These are phyloP conservation scores for Aphanoascus verrucosus DNA, from an alignment of 2,329 filamentous ascomycete genomes.

Conservation along the genomic window DNA sequence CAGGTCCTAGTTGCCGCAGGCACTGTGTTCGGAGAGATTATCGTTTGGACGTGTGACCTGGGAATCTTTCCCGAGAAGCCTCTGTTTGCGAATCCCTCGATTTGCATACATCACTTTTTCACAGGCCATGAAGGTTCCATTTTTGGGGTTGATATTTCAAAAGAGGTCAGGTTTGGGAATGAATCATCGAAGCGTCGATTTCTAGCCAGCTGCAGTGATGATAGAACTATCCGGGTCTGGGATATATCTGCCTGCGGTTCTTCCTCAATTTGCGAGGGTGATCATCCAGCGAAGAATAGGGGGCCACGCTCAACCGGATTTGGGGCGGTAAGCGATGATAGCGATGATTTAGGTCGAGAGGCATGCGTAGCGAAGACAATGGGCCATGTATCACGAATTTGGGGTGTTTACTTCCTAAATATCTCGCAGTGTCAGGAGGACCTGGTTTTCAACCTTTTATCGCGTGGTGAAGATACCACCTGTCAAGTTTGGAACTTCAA, in stretches of 20 bases:
- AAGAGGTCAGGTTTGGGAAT: conserved; percentile 34
- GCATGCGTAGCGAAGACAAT: conserved; percentile 60
- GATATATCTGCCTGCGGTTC: conserved; percentile 53
- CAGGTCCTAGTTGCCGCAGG: conserved; percentile 70
- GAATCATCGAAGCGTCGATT: conserved; percentile 43
- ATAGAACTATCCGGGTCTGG: conserved; percentile 82
- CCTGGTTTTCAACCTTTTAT: conserved; percentile 48
- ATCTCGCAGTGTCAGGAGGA: conserved; percentile 18
- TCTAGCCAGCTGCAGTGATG: conserved; percentile 90
- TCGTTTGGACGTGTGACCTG: conserved; percentile 67
- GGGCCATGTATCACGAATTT: conserved; percentile 83
- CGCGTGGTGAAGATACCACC: conserved; percentile 76
- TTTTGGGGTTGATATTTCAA: conserved; percentile 76
- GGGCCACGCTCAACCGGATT: conserved; percentile 46
- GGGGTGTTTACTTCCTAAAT: conserved; percentile 62
- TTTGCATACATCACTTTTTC: conserved; percentile 46
- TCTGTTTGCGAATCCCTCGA: conserved; percentile 18
- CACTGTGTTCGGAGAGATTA: conserved; percentile 87
- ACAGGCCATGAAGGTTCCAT: conserved; percentile 80
- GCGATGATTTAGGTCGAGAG: conserved; percentile 27
- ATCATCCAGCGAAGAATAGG: background rate
- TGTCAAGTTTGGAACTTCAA: conserved; percentile 58
- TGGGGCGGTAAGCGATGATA: conserved; percentile 32
- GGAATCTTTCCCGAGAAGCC: conserved; percentile 9
- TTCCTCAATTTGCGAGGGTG: conserved; percentile 24